Conservation (phyloP, 2,329 filamentous ascomycete species). For the Colletotrichum nymphaeae region DNA sequence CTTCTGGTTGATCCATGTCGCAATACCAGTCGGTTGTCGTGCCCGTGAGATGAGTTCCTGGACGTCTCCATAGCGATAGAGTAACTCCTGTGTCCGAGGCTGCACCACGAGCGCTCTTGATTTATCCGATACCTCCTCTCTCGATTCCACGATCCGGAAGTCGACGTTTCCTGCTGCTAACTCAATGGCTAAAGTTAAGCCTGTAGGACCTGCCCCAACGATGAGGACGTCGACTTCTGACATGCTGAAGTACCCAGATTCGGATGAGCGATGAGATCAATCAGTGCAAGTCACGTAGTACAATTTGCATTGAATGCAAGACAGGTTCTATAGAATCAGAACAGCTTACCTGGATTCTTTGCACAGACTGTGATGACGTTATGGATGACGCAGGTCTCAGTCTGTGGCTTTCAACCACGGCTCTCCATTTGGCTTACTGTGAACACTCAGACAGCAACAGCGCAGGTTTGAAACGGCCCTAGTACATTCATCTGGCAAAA, state of each 20-base stretch:
- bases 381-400: background rate
- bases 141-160: constrained; percentile 52
- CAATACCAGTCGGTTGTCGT: constrained; percentile 48
- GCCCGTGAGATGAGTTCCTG: constrained; percentile 49
- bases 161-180: constrained; percentile 43
- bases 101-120: constrained; percentile 59
- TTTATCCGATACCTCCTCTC: constrained; percentile 45
- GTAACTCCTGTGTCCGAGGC: constrained; percentile 60
- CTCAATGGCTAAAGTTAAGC: constrained; percentile 47
- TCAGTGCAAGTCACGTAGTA: no score
- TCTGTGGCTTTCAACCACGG: background rate
- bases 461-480: background rate
- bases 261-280: no score
- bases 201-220: constrained; percentile 49
- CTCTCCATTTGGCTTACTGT: background rate
- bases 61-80: constrained; percentile 55
- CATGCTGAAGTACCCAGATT: background rate
- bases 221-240: constrained; percentile 43
- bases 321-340: no score
- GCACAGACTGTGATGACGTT: background rate
- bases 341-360: no score
- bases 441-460: background rate
- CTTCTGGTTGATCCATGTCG: constrained; percentile 49
- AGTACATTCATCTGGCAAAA: no score
- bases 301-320: no score